Evolutionary conservation across 1,284 basidiomycete genomes (phyloP), one percentile per base, ranked within the genome.

Genomic region (Pascua guehoae): DNA sequence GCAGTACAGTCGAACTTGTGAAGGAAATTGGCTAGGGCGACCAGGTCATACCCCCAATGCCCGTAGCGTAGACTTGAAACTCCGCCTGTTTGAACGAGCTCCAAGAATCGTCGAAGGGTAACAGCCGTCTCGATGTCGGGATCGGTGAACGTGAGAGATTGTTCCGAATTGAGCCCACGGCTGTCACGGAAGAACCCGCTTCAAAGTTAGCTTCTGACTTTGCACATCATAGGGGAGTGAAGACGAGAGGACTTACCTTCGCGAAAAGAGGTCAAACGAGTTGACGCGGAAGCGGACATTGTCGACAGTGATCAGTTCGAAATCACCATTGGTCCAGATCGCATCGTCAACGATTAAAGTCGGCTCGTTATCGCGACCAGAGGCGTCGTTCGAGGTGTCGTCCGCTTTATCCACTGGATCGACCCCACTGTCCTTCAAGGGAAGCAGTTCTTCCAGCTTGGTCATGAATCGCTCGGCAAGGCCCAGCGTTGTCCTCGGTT

Each of bases 261-360:
- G 12, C 1, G 10, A 15, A 11, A 39, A 18, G n/a, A 51, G 37
- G n/a, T 37, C 38, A 14, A 12, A 18, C 1, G 18, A 17, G 12
- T 9, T 2, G 24, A 54, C 17, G 37, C 18, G 42, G 47, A 54
- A 49, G 42, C 47, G 41, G 10, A 54, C 53, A 12, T 49, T 40
- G 47, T 54, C 53, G 37, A 37, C 7, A 42, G 41, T 24, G 37
- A 54, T 39, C 10, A 54, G 15, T 14, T 49, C 42, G 37, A 49
- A 49, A 18, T 54, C 53, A 10, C 53, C 53, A 5, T 10, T 8
- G 2, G 12, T 49, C 53, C 47, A 54, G 16, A 4, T n/a, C 2
- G 12, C 32, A 41, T 54, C 52, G 41, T 41, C 40, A 2, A 41
- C n/a, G n/a, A 41, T 41, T 32, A 32, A 7, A 32, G 24, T 7